Evolutionary conservation across 2,329 filamentous ascomycete genomes (phyloP).

Genomic region (Aspergillus ustus): DNA sequence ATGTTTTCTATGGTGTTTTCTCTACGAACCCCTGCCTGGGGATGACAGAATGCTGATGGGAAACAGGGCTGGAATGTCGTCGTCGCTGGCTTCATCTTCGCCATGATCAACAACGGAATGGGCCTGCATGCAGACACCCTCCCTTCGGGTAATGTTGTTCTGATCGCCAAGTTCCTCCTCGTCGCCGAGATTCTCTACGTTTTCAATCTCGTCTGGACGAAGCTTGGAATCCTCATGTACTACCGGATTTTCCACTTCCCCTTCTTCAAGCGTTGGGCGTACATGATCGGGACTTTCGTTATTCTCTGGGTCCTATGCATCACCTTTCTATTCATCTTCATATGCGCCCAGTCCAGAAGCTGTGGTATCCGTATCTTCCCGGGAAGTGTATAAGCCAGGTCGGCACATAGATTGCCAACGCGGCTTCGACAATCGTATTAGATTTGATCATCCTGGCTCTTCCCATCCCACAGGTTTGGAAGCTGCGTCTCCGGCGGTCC

Average conservation of each 20-base stretch:
- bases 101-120: conserved; percentile 54
- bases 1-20: conserved; percentile 52
- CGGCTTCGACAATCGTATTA: conserved; percentile 29
- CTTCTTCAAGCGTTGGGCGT: conserved; percentile 35
- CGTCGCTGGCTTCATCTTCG: conserved; percentile 55
- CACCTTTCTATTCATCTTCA: conserved; percentile 36
- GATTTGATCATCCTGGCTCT: conserved; percentile 32
- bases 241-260: conserved; percentile 36
- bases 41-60: too few relatives aligned
- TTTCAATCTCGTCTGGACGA: conserved; percentile 38
- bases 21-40: conserved; percentile 6
- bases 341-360: conserved; percentile 34
- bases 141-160: too few relatives aligned
- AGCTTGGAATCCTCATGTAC: conserved; percentile 34
- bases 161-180: too few relatives aligned
- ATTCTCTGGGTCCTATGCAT: conserved; percentile 33
- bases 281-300: conserved; percentile 31
- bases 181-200: too few relatives aligned
- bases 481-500: conserved; percentile 28
- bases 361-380: conserved; percentile 32
- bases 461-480: conserved; percentile 35
- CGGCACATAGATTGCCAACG: conserved; percentile 35
- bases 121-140: conserved; percentile 53
- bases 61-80: conserved; percentile 33
- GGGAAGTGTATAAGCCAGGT: too few relatives aligned